Conservation (phyloP, 2,329 filamentous ascomycete genomes). For the Dactylonectria macrodidyma region DNA sequence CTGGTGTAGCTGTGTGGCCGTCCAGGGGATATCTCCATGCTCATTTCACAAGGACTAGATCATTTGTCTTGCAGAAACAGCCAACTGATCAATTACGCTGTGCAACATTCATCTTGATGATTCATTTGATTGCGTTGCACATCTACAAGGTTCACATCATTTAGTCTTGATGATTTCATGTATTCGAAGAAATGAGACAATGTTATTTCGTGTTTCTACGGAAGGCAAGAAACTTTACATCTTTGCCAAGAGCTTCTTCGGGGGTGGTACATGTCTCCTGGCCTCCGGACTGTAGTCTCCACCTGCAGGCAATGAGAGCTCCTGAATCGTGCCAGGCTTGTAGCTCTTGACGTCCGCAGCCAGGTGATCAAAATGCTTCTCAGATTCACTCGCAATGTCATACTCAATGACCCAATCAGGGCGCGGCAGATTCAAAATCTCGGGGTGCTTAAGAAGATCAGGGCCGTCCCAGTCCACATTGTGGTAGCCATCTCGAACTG, state of each 20-base stretch:
- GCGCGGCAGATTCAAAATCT: slow-evolving; percentile 6
- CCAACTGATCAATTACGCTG: too few species aligned
- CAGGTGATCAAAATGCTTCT: slow-evolving; percentile 7
- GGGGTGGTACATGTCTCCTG: neutral
- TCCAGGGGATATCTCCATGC: too few species aligned
- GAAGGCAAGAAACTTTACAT: neutral
- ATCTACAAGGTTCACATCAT: too few species aligned
- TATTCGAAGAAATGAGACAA: too few species aligned
- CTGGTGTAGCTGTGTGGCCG: too few species aligned
- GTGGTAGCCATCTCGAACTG: slow-evolving; percentile 20
- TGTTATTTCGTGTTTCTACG: too few species aligned
- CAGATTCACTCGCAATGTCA: neutral
- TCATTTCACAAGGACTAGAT: too few species aligned
- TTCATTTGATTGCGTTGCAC: too few species aligned
- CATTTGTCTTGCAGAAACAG: too few species aligned
- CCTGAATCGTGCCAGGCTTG: neutral
- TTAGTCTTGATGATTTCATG: too few species aligned
- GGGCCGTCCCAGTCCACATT: slow-evolving; percentile 16
- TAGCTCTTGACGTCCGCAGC: slow-evolving; percentile 9
- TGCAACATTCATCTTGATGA: too few species aligned
- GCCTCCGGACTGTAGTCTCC: neutral
- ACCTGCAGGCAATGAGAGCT: slow-evolving; percentile 1
- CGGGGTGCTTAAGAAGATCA: slow-evolving; percentile 1
- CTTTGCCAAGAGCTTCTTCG: neutral
- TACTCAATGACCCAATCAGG: slow-evolving; percentile 14